Base-by-base conservation (phyloP, 2,329 filamentous ascomycete genomes). In the Pyrenophora teres region DNA sequence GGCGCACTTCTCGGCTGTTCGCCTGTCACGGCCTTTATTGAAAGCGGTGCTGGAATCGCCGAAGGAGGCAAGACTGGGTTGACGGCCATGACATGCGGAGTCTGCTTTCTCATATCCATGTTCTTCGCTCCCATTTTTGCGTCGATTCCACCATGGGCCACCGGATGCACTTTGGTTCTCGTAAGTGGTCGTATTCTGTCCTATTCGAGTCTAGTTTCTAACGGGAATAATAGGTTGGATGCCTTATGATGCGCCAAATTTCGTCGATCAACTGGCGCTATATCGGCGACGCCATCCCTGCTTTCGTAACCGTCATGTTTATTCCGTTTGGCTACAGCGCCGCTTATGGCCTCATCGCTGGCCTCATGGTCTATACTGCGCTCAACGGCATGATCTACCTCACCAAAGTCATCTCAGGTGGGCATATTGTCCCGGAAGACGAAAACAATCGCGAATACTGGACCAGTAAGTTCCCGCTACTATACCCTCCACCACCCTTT, bases 311-410 rank as follows among this genome's bases (percentile, higher is more conserved):
- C 37, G 86, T 96, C 56, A 85, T 87, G 59, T 80, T 92, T 60
- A 95, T 95, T 87, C 90, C 91, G 0, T 94, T 95, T 76, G 90
- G 88, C 4, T 96, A 94, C 78, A 90, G 87, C 47, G 93, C 94
- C 64, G 90, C 91, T 10, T 89, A 95, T 67, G 91, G 91, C 39
- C 80, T 96, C 13, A 95, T 95, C 62, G 89, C 84, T 3, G 89
- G 90, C 30, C 86, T 95, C 58, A 80, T 89, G 68, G 83, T 84
- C 30, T 95, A 95, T 72, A 85, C 87, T 33, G 71, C 87, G 45
- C 80, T 96, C 71, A 95, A 96, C 72, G 83, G 80, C 2, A 70
- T 82, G 21, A 84, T 89, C 13, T 92, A 85, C 82, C 48, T 89
- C 38, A 77, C 94, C 53, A 85, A 88, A 70, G 78, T 85, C 61